Conservation (phyloP, 371 early-diverging fungal genomes). For the Haplosporangium sp. region DNA sequence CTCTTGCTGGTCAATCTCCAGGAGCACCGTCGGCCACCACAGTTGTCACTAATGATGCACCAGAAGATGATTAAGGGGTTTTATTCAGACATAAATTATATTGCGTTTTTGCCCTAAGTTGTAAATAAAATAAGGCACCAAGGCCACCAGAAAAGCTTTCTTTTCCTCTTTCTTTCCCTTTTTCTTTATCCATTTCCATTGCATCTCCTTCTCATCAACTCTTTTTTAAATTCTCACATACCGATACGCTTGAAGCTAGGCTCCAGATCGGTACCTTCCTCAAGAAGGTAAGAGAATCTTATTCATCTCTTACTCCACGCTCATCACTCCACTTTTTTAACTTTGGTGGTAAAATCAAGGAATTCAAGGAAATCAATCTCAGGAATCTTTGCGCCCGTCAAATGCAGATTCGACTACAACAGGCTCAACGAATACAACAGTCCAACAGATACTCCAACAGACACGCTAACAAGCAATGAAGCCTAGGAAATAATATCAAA, state of each 20-base stretch:
- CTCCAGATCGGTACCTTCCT: slow-evolving; percentile 84
- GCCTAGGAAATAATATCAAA: no score
- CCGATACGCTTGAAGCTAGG: slow-evolving; percentile 85
- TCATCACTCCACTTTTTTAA: not conserved
- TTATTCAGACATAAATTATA: not conserved
- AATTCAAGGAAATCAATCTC: not conserved
- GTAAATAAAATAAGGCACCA: not conserved
- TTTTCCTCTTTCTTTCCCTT: slow-evolving; percentile 13
- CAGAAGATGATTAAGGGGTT: slow-evolving; percentile 1
- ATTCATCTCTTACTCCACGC: slow-evolving; percentile 4
- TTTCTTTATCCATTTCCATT: slow-evolving; percentile 2
- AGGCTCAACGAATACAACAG: no score
- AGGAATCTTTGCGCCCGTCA: not conserved
- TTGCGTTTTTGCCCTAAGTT: not conserved
- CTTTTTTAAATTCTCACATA: not conserved
- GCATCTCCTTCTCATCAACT: slow-evolving; percentile 3
- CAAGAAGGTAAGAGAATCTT: slow-evolving; percentile 66
- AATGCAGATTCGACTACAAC: no score
- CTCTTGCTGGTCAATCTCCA: slow-evolving; percentile 38
- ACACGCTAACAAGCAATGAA: no score
- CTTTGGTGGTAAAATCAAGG: slow-evolving; percentile 9
- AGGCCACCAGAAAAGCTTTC: not conserved
- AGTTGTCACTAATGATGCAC: slow-evolving; percentile 20
- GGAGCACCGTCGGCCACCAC: slow-evolving; percentile 45
- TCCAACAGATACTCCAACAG: no score